These are phyloP conservation scores for Wallacemonas sp. DNA, from an alignment of 208 protist species.

Conservation along the genomic window DNA sequence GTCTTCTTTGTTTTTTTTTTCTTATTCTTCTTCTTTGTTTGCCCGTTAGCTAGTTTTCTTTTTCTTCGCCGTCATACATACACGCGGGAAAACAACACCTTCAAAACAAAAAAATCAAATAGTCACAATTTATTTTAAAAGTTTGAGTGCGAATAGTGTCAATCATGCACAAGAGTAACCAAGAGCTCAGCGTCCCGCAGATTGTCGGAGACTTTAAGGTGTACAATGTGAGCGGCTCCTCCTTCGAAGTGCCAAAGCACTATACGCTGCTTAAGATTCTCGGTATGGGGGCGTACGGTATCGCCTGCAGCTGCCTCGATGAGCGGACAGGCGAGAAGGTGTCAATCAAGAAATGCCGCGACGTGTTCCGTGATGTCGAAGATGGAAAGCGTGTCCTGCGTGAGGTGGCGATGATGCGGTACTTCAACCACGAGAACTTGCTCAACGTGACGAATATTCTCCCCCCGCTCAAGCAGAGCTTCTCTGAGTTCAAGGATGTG, in stretches of 20 bases:
- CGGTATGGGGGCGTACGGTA: slow-evolving; percentile 96
- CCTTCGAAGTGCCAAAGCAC: slow-evolving; percentile 76
- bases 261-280: slow-evolving; percentile 90
- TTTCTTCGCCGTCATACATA: background rate
- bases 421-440: slow-evolving; percentile 93
- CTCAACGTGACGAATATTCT: slow-evolving; percentile 95
- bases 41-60: slow-evolving; percentile 11
- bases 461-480: slow-evolving; percentile 72
- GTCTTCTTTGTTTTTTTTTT: slow-evolving; percentile 14
- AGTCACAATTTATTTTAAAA: background rate
- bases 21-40: slow-evolving; percentile 3
- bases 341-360: slow-evolving; percentile 90
- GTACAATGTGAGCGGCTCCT: slow-evolving; percentile 80
- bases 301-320: slow-evolving; percentile 93
- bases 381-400: slow-evolving; percentile 93
- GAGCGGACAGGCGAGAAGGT: slow-evolving; percentile 81
- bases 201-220: slow-evolving; percentile 87
- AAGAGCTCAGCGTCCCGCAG: slow-evolving; percentile 75
- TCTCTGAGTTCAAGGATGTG: slow-evolving; percentile 93
- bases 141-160: background rate
- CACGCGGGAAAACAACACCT: background rate
- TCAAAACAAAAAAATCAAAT: background rate
- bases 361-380: slow-evolving; percentile 87
- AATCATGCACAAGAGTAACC: slow-evolving; percentile 85
- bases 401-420: slow-evolving; percentile 93